Base-by-base conservation (phyloP, 2,329 filamentous ascomycete species). In the Neofusicoccum sp. region DNA sequence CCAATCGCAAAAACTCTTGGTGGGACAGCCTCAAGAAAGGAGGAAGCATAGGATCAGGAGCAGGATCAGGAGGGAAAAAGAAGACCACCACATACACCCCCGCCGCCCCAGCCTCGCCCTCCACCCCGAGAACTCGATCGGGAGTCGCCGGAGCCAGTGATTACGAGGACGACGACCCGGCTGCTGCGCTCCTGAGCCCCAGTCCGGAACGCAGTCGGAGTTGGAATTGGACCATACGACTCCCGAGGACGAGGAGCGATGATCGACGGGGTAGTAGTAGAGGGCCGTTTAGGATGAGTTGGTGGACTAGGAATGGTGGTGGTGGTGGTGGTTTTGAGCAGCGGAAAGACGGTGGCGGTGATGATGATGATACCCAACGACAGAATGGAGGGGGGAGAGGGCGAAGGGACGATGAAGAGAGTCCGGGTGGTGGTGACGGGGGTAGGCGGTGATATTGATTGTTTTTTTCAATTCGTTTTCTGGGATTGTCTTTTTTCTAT, bases 261-360 rank as follows among this genome's bases (percentile, higher is more conserved):
- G 51, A 56, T 11, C 38, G 51, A 6, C 36, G 38, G 28, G 51
- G 51, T 6, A 56, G 12, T 26, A 60, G 57, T 26, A 26, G 41
- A n/a, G 57, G 57, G 12, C 57, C 57, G n/a, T 60, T 60, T 28
- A 49, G 57, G 26, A 31, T 60, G 57, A 60, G 38, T 26, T 60
- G 57, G 57, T 60, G 57, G 57, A 51, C 44, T 16, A 31, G 57
- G 12, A 48, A 26, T 26, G 31, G 45, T 16, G 47, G 51, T 60
- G 45, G 28, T 45, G 41, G 34, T 7, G 33, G 34, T n/a, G 57
- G 51, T 8, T 12, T 28, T 8, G 57, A 60, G 38, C 14, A 26
- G 38, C 14, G 51, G 9, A 20, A 43, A n/a, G n/a, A n/a, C 26
- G 51, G 36, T 6, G 38, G 34, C 4, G 26, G 51, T n/a, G n/a